These are phyloP conservation scores for Achaetomium macrosporum DNA, from an alignment of 2,329 filamentous ascomycete genomes.

Conservation along the genomic window DNA sequence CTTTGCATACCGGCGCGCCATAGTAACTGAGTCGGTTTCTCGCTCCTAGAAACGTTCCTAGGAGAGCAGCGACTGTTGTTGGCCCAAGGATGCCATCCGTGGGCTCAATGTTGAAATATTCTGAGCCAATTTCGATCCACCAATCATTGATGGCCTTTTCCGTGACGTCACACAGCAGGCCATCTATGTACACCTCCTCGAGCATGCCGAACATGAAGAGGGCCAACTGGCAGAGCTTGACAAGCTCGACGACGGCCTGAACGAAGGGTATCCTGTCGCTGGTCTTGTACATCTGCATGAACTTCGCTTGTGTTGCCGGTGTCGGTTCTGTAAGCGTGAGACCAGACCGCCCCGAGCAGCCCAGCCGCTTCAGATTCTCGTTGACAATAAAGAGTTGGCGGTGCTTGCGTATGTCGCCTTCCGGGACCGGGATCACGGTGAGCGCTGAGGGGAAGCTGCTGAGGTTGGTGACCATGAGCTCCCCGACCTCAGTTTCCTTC, in stretches of 20 bases:
- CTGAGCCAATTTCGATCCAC: constrained; percentile 91
- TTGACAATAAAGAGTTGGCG: constrained; percentile 86
- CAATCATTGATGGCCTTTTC: constrained; percentile 87
- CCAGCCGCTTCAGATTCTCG: constrained; percentile 84
- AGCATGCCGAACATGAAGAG: constrained; percentile 83
- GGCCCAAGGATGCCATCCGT: constrained; percentile 89
- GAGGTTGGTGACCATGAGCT: constrained; percentile 89
- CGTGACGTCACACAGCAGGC: constrained; percentile 86
- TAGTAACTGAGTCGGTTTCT: constrained; percentile 82
- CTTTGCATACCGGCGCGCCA: constrained; percentile 79
- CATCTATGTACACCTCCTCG: constrained; percentile 84
- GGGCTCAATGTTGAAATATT: constrained; percentile 88
- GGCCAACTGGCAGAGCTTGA: constrained; percentile 86
- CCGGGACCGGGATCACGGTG: constrained; percentile 84
- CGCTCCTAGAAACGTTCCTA: constrained; percentile 85
- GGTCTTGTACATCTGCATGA: constrained; percentile 82
- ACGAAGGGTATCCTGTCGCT: constrained; percentile 76
- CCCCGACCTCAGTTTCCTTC: constrained; percentile 75
- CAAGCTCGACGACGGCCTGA: constrained; percentile 75
- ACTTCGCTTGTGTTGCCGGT: constrained; percentile 80
- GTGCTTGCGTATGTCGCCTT: constrained; percentile 76
- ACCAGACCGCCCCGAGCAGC: constrained; percentile 84
- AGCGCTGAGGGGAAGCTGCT: constrained; percentile 87
- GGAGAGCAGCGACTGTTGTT: constrained; percentile 78
- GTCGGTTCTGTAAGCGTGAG: constrained; percentile 74